phyloP scores from a whole-genome alignment of 352 stramenopile species.

The Globisporangium rhizosaccharum region DNA sequence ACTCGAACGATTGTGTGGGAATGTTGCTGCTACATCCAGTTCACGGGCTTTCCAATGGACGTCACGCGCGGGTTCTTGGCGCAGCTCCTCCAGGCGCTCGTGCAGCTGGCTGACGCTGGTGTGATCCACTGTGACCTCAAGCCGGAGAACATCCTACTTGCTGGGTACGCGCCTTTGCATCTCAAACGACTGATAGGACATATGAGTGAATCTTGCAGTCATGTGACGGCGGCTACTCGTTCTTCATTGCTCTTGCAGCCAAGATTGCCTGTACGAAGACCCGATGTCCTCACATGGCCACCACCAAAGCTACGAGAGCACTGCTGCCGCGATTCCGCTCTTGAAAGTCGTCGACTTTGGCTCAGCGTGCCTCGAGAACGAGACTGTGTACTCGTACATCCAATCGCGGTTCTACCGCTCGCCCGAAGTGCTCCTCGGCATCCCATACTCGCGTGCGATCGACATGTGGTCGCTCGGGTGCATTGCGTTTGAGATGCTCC shows the following conservation, averaged over 20 bases:
- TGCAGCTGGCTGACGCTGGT: constrained; percentile 80
- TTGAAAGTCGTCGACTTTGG: constrained; percentile 97
- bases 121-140: constrained; percentile 98
- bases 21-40: constrained; percentile 19
- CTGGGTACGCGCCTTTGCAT: constrained; percentile 19
- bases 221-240: background rate
- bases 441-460: constrained; percentile 47
- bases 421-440: constrained; percentile 60
- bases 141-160: constrained; percentile 94
- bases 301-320: background rate
- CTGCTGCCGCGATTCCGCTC: constrained; percentile 11
- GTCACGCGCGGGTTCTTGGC: constrained; percentile 89
- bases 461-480: constrained; percentile 63
- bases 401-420: constrained; percentile 93
- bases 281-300: background rate
- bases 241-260: constrained; percentile 28
- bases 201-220: too few species aligned
- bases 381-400: constrained; percentile 93
- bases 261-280: constrained; percentile 57
- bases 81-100: constrained; percentile 89
- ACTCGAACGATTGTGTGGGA: background rate
- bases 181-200: background rate
- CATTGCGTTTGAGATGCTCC: constrained; percentile 90
- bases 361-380: constrained; percentile 79
- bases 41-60: constrained; percentile 78